A percentile compares a stretch with the other conserved stretches of the same genome.
Conservation (phyloP, 495 filamentous ascomycete species). For the Pyrenula massariospora region DNA sequence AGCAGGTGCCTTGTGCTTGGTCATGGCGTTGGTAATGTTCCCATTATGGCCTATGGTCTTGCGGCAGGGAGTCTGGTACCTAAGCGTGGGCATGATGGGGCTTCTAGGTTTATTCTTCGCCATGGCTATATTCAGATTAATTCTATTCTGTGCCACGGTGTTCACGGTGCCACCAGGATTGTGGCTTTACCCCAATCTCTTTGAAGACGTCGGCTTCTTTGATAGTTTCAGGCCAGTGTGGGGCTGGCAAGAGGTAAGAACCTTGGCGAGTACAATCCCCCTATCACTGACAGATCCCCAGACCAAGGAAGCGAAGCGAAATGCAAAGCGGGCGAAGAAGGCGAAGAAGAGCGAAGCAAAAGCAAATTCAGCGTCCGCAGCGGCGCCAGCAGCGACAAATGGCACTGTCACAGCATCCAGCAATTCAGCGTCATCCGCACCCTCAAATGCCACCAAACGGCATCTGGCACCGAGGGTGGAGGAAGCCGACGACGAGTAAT, state of each 20-base stretch:
- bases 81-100: conserved; percentile 88
- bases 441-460: conserved; percentile 35
- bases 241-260: conserved; percentile 91
- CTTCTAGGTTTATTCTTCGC: conserved; percentile 91
- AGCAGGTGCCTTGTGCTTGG: conserved; percentile 61
- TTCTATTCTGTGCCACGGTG: conserved; percentile 88
- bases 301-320: conserved; percentile 16
- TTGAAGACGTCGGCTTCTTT: conserved; percentile 97
- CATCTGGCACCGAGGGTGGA: conserved; percentile 52
- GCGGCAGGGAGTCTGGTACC: conserved; percentile 92
- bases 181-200: conserved; percentile 96
- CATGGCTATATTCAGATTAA: conserved; percentile 93
- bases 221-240: conserved; percentile 94
- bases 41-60: conserved; percentile 91
- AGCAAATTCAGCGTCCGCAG: conserved; percentile 7
- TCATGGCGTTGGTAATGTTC: conserved; percentile 87
- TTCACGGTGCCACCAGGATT: conserved; percentile 76
- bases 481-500: conserved; percentile 52
- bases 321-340: conserved; percentile 57
- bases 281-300: conserved; percentile 6
- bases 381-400: conserved; percentile 8
- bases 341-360: conserved; percentile 27
- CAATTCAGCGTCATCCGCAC: conserved; percentile 46
- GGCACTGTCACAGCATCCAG: conserved; percentile 31
- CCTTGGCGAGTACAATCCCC: conserved; percentile 1